These are phyloP conservation scores for Plasmodiophora brassicae DNA, from an alignment of 208 protist genomes.

Conservation along the genomic window DNA sequence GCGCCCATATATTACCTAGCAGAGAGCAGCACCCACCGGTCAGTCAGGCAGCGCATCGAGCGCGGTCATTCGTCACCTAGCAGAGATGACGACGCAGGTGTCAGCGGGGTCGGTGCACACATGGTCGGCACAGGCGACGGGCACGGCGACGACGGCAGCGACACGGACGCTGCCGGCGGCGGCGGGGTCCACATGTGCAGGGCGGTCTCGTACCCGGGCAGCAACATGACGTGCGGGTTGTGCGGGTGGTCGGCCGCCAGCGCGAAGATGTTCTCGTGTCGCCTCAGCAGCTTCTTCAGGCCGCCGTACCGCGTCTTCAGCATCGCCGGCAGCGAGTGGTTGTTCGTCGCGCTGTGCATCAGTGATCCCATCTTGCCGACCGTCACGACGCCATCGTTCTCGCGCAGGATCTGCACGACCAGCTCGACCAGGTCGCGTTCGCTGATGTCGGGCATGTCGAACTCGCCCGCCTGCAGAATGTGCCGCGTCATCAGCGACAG, in stretches of 20 bases:
- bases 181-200: background rate
- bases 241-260: constrained; percentile 1
- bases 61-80: too few species aligned
- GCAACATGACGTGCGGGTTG: constrained; percentile 21
- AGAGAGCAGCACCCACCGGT: background rate
- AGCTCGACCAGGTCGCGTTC: constrained; percentile 21
- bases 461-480: constrained; percentile 5
- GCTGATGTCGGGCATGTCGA: constrained; percentile 31
- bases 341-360: constrained; percentile 43
- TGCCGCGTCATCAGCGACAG: background rate
- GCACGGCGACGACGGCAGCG: background rate
- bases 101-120: background rate
- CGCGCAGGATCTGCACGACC: background rate
- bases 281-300: constrained; percentile 11
- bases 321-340: constrained; percentile 41
- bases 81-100: background rate
- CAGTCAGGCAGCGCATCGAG: background rate
- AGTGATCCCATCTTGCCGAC: constrained; percentile 39
- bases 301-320: constrained; percentile 23
- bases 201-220: background rate
- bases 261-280: constrained; percentile 21
- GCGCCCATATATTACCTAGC: too few species aligned
- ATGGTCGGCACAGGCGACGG: background rate
- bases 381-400: constrained; percentile 26
- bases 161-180: background rate